Evolutionary conservation across 176 grass and related monocot genomes (phyloP).

Genomic region (Triticum monococcum): DNA sequence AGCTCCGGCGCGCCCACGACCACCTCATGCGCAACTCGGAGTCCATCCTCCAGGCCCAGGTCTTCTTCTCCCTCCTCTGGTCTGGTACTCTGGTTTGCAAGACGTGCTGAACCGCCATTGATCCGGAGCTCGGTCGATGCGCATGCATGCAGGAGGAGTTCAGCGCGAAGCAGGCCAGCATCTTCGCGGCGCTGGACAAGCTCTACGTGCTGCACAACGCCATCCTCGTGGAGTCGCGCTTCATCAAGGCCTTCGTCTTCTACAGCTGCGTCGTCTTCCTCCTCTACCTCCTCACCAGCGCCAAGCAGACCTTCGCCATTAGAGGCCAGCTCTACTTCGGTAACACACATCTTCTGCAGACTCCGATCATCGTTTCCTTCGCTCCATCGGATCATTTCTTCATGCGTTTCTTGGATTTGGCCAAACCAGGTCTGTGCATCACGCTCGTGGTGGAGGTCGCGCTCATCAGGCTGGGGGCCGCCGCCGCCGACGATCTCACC

Average conservation of each 20-base stretch:
- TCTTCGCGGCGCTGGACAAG: slow-evolving; percentile 77
- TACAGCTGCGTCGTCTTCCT: slow-evolving; percentile 65
- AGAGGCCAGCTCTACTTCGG: slow-evolving; percentile 65
- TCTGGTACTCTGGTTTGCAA: neutral
- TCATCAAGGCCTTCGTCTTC: slow-evolving; percentile 84
- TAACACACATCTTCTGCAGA: neutral
- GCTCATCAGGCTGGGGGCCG: slow-evolving; percentile 37
- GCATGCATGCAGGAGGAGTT: slow-evolving; percentile 59
- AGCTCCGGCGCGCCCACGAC: slow-evolving; percentile 52
- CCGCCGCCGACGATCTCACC: slow-evolving; percentile 33
- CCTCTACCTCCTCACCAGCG: slow-evolving; percentile 77
- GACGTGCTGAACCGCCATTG: neutral
- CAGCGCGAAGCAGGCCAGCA: slow-evolving; percentile 61
- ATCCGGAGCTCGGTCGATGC: slow-evolving; percentile 9
- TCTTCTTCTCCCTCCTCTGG: neutral
- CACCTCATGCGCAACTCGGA: slow-evolving; percentile 62
- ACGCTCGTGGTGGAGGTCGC: slow-evolving; percentile 51
- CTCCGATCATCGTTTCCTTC: neutral
- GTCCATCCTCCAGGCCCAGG: slow-evolving; percentile 58
- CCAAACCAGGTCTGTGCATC: slow-evolving; percentile 48
- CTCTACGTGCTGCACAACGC: slow-evolving; percentile 58
- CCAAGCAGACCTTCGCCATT: slow-evolving; percentile 68
- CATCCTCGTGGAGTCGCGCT: slow-evolving; percentile 62
- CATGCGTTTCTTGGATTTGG: neutral
- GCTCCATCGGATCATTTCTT: neutral